Base-by-base conservation (phyloP, 768 basidiomycete genomes). In the Cystobasidium ongulense region DNA sequence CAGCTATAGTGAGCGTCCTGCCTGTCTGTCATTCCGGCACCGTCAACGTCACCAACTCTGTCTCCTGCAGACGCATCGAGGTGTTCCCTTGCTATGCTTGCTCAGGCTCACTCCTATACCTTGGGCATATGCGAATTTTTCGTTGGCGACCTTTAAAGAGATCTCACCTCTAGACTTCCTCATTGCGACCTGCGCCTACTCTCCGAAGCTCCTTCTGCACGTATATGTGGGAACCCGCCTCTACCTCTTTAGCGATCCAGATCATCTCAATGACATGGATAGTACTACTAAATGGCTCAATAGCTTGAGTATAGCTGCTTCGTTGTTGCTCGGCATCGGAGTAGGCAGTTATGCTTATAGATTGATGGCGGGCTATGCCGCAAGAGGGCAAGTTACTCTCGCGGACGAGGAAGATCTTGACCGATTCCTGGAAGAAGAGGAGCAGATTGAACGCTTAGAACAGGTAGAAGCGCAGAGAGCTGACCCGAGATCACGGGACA, bases 161-260 rank as follows among this genome's bases (percentile, higher is more conserved):
- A 54, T 71, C 11, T 33, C 53, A 23, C 33, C 68, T 5, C 1
- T 36, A 2, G 46, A 71, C 21, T 71, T 71, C 68, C 53, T 71
- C 10, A 38, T 59, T n/a, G 68, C 68, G 31, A 71, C 68, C 25
- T 71, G 68, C 54, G 68, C 53, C 15, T 71, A 36, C 31, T 31
- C 35, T 5, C 43, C 54, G 5, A 57, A 36, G 27, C 25, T 71
- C 10, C 54, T 71, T 21, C 39, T 71, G 18, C 31, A 35, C 27
- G 68, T 71, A 3, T 71, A 57, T 38, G 38, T 71, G 21, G 68
- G 68, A 3, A 71, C 50, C 1, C n/a, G 68, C 4, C 36, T 71
- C 3, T 71, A 57, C 38, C 54, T 71, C 4, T 71, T 71, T 52
- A 54, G 50, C 33, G 68, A 71, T 59, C 68, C 68, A 23, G 68